These are phyloP conservation scores for Amoebophrya sp. DNA, from an alignment of 169 alveolate species.

Conservation along the genomic window DNA sequence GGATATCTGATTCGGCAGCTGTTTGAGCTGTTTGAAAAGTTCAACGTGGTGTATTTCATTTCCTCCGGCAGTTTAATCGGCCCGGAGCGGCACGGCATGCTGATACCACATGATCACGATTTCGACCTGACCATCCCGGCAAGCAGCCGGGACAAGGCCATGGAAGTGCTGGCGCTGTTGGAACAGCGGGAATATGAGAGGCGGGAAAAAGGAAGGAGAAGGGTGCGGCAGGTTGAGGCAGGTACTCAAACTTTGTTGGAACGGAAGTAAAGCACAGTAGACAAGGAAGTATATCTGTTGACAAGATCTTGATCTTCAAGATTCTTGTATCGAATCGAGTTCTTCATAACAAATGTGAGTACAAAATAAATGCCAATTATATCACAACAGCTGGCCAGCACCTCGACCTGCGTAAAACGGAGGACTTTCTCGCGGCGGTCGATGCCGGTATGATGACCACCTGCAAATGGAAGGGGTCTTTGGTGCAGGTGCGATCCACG, in stretches of 20 bases:
- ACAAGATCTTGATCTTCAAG: neutral
- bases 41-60: neutral
- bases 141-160: neutral
- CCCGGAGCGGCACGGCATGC: neutral
- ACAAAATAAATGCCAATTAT: neutral
- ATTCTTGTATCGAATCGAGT: neutral
- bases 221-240: neutral
- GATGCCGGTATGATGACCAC: neutral
- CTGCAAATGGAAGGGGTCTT: neutral
- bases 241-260: neutral
- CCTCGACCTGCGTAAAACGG: neutral
- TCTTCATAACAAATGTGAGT: neutral
- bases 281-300: neutral
- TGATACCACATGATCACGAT: neutral
- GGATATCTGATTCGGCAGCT: neutral
- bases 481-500: neutral
- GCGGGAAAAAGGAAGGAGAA: neutral
- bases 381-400: neutral
- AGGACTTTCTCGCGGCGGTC: neutral
- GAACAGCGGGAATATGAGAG: neutral
- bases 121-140: neutral
- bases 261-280: neutral
- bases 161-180: neutral
- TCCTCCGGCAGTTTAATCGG: neutral
- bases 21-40: neutral